phyloP scores from a whole-genome alignment of 1,284 basidiomycete genomes.

The Naganishia albida region DNA sequence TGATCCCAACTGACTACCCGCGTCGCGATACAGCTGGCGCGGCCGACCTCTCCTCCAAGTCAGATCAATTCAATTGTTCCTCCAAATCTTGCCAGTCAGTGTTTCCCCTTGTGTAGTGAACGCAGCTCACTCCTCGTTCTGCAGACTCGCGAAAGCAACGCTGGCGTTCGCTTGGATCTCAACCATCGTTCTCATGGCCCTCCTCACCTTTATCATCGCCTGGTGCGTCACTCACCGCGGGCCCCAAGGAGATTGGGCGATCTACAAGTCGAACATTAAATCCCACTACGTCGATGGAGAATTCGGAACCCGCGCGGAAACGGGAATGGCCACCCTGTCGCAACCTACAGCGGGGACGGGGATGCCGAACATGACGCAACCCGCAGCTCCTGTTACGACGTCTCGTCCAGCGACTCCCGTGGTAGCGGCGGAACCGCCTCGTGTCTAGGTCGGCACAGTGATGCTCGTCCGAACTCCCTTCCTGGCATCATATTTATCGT shows the following conservation, averaged over 20 bases:
- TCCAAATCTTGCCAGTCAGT: conserved; percentile 18
- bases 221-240: conserved; percentile 8
- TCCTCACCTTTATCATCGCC: conserved; percentile 6
- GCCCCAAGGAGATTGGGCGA: not conserved
- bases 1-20: not conserved
- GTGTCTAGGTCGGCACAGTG: not conserved
- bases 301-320: not conserved
- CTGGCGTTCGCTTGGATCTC: conserved; percentile 23
- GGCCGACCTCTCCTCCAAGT: conserved; percentile 12
- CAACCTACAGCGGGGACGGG: not conserved
- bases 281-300: conserved; percentile 10
- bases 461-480: too few relatives aligned
- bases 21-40: not conserved
- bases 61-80: conserved; percentile 9
- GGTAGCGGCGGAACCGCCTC: not conserved
- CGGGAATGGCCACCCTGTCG: not conserved
- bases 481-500: too few relatives aligned
- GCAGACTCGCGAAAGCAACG: conserved; percentile 17
- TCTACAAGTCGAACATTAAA: conserved; percentile 20
- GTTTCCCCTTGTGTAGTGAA: not conserved
- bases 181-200: conserved; percentile 5
- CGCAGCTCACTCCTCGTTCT: not conserved
- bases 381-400: too few relatives aligned
- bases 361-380: not conserved
- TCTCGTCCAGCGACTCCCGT: not conserved